A percentile compares a stretch with the other conserved stretches of the same genome.
Conservation (phyloP, 257 asterid species). For the Primulina tabacum region DNA sequence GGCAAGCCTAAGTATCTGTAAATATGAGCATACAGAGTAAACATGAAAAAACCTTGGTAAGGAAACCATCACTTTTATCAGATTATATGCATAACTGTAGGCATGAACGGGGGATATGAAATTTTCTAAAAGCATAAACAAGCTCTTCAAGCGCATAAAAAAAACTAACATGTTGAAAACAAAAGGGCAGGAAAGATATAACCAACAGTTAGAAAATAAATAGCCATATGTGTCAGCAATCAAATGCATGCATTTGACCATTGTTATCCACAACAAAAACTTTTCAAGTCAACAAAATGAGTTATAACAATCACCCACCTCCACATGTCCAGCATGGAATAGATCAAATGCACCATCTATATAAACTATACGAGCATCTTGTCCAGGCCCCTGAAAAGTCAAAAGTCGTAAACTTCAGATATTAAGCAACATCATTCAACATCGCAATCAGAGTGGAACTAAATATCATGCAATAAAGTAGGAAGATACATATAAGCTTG, state of each 20-base stretch:
- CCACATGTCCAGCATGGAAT: slow-evolving; percentile 99
- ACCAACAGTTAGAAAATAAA: slow-evolving; percentile 8
- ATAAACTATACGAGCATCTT: slow-evolving; percentile 91
- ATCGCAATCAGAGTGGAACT: slow-evolving; percentile 18
- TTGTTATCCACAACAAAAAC: neutral
- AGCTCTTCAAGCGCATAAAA: slow-evolving; percentile 16
- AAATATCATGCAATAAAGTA: neutral
- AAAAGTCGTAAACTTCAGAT: slow-evolving; percentile 23
- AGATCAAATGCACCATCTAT: slow-evolving; percentile 99
- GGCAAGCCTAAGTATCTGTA: slow-evolving; percentile 85
- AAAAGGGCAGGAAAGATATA: slow-evolving; percentile 1
- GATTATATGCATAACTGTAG: neutral
- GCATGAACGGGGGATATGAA: neutral
- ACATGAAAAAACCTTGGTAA: slow-evolving; percentile 11
- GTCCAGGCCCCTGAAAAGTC: slow-evolving; percentile 73
- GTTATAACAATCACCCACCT: slow-evolving; percentile 46
- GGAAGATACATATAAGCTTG: slow-evolving; percentile 6
- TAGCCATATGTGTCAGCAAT: slow-evolving; percentile 17
- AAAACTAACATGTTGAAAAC: neutral
- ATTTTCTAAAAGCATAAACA: neutral
- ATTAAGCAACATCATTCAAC: slow-evolving; percentile 12
- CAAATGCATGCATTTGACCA: slow-evolving; percentile 9
- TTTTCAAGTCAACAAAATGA: slow-evolving; percentile 1
- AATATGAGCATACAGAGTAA: slow-evolving; percentile 9
- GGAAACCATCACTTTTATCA: neutral